Conservation (phyloP, 1,284 basidiomycete species). For the Marasmius fiardii region DNA sequence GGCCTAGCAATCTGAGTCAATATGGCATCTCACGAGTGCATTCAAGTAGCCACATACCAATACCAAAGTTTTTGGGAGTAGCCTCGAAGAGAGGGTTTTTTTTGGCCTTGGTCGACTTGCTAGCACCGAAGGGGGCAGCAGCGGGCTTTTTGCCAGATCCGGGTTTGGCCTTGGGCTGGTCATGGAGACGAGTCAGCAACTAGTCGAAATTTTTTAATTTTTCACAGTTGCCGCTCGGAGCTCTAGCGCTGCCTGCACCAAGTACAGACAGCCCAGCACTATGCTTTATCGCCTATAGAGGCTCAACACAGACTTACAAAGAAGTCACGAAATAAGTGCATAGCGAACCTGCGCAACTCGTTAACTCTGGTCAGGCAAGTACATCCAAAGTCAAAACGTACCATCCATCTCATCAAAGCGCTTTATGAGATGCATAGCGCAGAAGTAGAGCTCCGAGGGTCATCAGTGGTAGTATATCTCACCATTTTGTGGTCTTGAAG, state of each 20-base stretch:
- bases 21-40: background rate
- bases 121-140: slow-evolving; percentile 70
- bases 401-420: slow-evolving; percentile 50
- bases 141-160: slow-evolving; percentile 79
- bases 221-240: slow-evolving; percentile 44
- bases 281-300: slow-evolving; percentile 25
- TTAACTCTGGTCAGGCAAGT: slow-evolving; percentile 17
- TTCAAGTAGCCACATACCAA: slow-evolving; percentile 58
- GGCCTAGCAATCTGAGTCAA: slow-evolving; percentile 51
- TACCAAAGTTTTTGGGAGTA: slow-evolving; percentile 89
- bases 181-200: slow-evolving; percentile 82
- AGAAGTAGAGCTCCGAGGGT: slow-evolving; percentile 12
- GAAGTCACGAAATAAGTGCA: slow-evolving; percentile 11
- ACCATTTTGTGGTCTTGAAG: slow-evolving; percentile 14
- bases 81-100: slow-evolving; percentile 98
- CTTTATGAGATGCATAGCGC: slow-evolving; percentile 9
- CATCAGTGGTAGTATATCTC: slow-evolving; percentile 3
- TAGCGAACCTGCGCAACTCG: slow-evolving; percentile 17
- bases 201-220: slow-evolving; percentile 10
- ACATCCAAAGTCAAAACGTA: slow-evolving; percentile 41
- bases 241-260: slow-evolving; percentile 45
- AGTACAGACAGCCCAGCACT: slow-evolving; percentile 35
- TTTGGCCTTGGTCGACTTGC: slow-evolving; percentile 71
- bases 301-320: slow-evolving; percentile 22
- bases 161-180: slow-evolving; percentile 76